These are phyloP conservation scores for Epichloe gansuensis DNA, from an alignment of 2,329 filamentous ascomycete genomes.

Conservation along the genomic window DNA sequence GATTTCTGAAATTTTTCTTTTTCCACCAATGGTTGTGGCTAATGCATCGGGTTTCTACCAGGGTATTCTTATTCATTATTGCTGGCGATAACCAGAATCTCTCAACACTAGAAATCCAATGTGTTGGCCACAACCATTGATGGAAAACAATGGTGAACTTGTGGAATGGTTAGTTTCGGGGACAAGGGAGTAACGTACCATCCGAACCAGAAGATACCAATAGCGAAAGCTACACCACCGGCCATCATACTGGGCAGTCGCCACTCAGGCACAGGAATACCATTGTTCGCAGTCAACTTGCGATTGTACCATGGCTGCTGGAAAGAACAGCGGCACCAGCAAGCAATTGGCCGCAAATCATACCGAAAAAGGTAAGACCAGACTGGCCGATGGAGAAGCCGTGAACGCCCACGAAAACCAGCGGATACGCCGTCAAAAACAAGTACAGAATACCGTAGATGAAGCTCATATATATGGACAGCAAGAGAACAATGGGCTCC, in stretches of 20 bases:
- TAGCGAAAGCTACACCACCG: constrained; percentile 47
- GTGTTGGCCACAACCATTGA: too few species aligned
- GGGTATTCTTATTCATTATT: too few species aligned
- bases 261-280: constrained; percentile 54
- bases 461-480: constrained; percentile 63
- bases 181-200: constrained; percentile 32
- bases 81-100: too few species aligned
- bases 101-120: too few species aligned
- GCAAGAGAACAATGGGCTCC: constrained; percentile 56
- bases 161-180: not conserved
- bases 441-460: constrained; percentile 72
- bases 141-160: too few species aligned
- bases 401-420: constrained; percentile 67
- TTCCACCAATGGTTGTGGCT: too few species aligned
- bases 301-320: constrained; percentile 55
- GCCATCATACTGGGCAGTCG: constrained; percentile 50
- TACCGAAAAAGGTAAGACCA: constrained; percentile 75
- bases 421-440: constrained; percentile 73
- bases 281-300: constrained; percentile 56
- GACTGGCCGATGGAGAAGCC: constrained; percentile 56
- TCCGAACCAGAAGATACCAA: constrained; percentile 66
- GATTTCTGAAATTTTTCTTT: too few species aligned
- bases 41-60: too few species aligned
- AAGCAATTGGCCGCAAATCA: constrained; percentile 61
- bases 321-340: constrained; percentile 52